phyloP scores from a whole-genome alignment of 176 grass and related monocot genomes.

The Ensete glaucum region DNA sequence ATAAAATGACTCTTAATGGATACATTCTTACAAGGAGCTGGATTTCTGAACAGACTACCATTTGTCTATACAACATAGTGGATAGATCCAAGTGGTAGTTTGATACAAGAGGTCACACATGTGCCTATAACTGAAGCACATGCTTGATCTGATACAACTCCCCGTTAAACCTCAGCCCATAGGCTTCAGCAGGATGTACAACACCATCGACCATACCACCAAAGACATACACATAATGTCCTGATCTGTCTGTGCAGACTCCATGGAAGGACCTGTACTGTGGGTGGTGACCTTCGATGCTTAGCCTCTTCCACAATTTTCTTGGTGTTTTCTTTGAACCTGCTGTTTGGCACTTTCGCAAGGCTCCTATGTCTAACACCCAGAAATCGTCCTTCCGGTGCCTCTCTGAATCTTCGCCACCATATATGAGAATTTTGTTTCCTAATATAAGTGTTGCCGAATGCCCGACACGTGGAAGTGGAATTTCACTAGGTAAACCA shows the following conservation, averaged over 20 bases:
- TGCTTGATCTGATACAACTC: constrained; percentile 18
- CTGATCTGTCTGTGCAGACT: constrained; percentile 59
- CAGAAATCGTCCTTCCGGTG: constrained; percentile 85
- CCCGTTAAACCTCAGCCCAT: constrained; percentile 19
- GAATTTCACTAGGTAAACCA: constrained; percentile 55
- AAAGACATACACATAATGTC: constrained; percentile 59
- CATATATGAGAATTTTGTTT: constrained; percentile 82
- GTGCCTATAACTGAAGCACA: constrained; percentile 22
- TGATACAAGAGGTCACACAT: not conserved
- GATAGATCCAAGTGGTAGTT: not conserved
- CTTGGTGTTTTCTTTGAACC: constrained; percentile 46
- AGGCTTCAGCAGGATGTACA: constrained; percentile 20
- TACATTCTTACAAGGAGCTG: not conserved
- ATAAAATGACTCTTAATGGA: not conserved
- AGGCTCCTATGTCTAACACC: constrained; percentile 58
- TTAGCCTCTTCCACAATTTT: constrained; percentile 60
- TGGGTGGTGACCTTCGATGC: constrained; percentile 55
- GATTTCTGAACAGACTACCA: not conserved
- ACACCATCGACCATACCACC: constrained; percentile 78
- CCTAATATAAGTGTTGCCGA: constrained; percentile 64
- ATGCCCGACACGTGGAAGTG: constrained; percentile 73
- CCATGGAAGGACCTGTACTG: constrained; percentile 82
- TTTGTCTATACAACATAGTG: not conserved
- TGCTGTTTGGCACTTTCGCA: constrained; percentile 34
- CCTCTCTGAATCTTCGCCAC: constrained; percentile 79